phyloP scores from a whole-genome alignment of 257 asterid species.

The Capsicum pubescens region DNA sequence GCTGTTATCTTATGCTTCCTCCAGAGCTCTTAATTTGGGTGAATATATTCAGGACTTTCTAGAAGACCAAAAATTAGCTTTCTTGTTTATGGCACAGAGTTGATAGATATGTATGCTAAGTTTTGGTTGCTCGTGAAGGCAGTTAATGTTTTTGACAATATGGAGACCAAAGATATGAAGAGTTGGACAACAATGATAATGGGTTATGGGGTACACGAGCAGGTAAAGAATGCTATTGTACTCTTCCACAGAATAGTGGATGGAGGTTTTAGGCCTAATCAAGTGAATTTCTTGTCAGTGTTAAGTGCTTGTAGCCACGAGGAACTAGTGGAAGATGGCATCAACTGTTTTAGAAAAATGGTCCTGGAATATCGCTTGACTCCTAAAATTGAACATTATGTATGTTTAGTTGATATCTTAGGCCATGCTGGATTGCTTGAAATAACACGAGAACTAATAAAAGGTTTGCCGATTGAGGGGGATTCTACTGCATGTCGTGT shows the following conservation, averaged over 20 bases:
- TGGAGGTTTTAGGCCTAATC: slow-evolving; percentile 57
- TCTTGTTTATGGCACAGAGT: slow-evolving; percentile 59
- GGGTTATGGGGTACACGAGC: slow-evolving; percentile 57
- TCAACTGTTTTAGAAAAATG: slow-evolving; percentile 55
- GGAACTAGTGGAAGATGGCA: slow-evolving; percentile 60
- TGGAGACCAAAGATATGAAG: slow-evolving; percentile 58
- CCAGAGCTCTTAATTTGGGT: slow-evolving; percentile 49
- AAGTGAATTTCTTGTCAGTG: slow-evolving; percentile 68
- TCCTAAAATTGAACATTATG: slow-evolving; percentile 68
- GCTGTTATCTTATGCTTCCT: slow-evolving; percentile 60
- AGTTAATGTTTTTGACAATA: slow-evolving; percentile 41
- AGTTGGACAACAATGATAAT: slow-evolving; percentile 70
- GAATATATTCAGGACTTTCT: slow-evolving; percentile 42
- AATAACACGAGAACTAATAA: slow-evolving; percentile 55
- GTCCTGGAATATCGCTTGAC: slow-evolving; percentile 47
- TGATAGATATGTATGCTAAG: slow-evolving; percentile 64
- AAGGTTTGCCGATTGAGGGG: slow-evolving; percentile 51
- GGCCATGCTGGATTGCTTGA: slow-evolving; percentile 69
- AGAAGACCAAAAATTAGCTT: slow-evolving; percentile 39
- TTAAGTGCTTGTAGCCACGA: slow-evolving; percentile 70
- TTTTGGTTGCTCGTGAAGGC: slow-evolving; percentile 64
- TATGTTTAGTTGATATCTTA: slow-evolving; percentile 64
- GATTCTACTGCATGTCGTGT: slow-evolving; percentile 73
- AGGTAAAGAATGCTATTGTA: slow-evolving; percentile 45
- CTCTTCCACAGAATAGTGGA: slow-evolving; percentile 59